Conservation (phyloP, 805 yeast genomes). For the Kazachstania africana region DNA sequence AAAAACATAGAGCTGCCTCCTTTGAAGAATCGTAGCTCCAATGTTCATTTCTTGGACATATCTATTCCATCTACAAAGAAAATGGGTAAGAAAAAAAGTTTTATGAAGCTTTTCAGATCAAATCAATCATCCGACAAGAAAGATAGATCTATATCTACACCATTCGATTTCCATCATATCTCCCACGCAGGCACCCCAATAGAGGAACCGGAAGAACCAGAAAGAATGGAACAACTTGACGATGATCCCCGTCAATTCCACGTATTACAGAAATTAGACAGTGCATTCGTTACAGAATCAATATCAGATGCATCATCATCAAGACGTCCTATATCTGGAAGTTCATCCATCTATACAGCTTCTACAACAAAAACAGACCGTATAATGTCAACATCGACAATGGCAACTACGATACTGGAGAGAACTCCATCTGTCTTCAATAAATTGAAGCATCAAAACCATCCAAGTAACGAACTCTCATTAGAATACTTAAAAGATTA, state of each 20-base stretch:
- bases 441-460: constrained; percentile 3
- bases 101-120: constrained; percentile 23
- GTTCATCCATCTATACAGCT: constrained; percentile 9
- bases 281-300: too few relatives aligned
- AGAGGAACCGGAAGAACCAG: constrained; percentile 9
- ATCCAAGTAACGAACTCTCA: constrained; percentile 11
- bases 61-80: background rate
- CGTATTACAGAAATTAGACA: too few relatives aligned
- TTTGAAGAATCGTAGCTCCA: too few relatives aligned
- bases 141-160: constrained; percentile 24
- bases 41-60: too few relatives aligned
- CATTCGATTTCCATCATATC: constrained; percentile 31
- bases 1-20: constrained; percentile 30
- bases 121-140: constrained; percentile 1
- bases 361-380: constrained; percentile 9
- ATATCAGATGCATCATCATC: too few relatives aligned
- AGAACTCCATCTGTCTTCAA: constrained; percentile 5
- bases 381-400: constrained; percentile 21
- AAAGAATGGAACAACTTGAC: too few relatives aligned
- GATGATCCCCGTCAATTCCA: too few relatives aligned
- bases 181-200: constrained; percentile 32
- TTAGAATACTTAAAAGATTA: constrained; percentile 18
- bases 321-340: constrained; percentile 4
- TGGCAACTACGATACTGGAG: constrained; percentile 16
- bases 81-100: constrained; percentile 11